Evolutionary conservation across 345 rosid species (phyloP).

Genomic region (Sisymbrium altissimum): DNA sequence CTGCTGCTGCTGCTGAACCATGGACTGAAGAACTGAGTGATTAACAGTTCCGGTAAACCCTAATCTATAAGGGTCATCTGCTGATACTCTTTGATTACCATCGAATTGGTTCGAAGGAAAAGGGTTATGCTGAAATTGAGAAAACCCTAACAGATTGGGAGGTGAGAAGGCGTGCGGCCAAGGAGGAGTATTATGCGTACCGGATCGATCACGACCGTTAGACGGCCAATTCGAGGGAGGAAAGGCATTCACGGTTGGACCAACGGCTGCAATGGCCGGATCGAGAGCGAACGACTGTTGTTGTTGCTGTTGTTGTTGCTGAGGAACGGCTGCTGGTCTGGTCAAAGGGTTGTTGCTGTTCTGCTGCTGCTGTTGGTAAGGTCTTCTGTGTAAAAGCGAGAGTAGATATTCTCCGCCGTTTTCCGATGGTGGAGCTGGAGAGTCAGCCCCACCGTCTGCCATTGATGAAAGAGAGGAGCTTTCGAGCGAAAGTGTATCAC

Average conservation of each 20-base stretch:
- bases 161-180: conserved; percentile 41
- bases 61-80: conserved; percentile 49
- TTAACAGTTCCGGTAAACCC: conserved; percentile 42
- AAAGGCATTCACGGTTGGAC: conserved; percentile 43
- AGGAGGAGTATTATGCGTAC: conserved; percentile 33
- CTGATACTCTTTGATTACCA: conserved; percentile 30
- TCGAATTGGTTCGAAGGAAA: conserved; percentile 33
- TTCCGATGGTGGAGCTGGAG: conserved; percentile 41
- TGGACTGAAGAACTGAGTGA: conserved; percentile 38
- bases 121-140: conserved; percentile 38
- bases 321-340: conserved; percentile 18
- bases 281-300: conserved; percentile 40
- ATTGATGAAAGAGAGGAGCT: conserved; percentile 25
- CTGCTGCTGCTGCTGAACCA: conserved; percentile 32
- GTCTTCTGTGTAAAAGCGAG: conserved; percentile 63
- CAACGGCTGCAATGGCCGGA: conserved; percentile 88
- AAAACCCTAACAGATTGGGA: conserved; percentile 51
- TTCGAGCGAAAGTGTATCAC: not conserved
- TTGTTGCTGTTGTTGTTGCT: not conserved
- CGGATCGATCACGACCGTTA: conserved; percentile 42
- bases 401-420: conserved; percentile 78
- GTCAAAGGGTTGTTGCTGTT: conserved; percentile 22
- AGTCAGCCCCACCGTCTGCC: conserved; percentile 58
- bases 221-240: conserved; percentile 38
- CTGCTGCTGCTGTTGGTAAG: conserved; percentile 38